Percentiles rank a stretch among this genome's conserved stretches.
Conservation (phyloP, 352 stramenopile species). For the Blastocystis sp. region DNA sequence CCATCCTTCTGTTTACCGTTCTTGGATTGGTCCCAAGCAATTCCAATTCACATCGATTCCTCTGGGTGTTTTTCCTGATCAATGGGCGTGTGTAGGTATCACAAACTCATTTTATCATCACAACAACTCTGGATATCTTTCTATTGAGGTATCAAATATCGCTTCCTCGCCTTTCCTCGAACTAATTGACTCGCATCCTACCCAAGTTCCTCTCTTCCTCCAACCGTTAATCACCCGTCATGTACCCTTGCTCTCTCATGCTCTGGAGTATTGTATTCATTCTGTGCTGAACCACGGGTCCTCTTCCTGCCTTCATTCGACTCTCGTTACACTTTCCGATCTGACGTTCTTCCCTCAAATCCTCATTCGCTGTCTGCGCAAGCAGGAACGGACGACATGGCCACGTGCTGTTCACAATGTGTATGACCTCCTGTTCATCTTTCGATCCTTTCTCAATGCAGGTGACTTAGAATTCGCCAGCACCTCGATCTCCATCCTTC, state of each 20-base stretch:
- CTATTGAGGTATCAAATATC: neutral
- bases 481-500: neutral
- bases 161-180: neutral
- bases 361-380: constrained; percentile 26
- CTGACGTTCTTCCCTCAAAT: neutral
- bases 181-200: neutral
- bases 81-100: neutral
- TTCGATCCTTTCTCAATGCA: neutral
- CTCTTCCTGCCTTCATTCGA: neutral
- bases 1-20: neutral
- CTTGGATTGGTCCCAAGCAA: constrained; percentile 25
- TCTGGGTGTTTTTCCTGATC: neutral
- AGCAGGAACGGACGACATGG: constrained; percentile 31
- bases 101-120: neutral
- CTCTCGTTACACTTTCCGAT: neutral
- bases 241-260: neutral
- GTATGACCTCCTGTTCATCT: constrained; percentile 33
- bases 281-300: constrained; percentile 22
- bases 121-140: neutral
- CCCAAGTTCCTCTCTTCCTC: neutral
- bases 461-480: neutral
- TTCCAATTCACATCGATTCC: neutral
- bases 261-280: constrained; percentile 28
- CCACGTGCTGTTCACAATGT: neutral
- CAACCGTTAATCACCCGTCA: neutral